phyloP scores from a whole-genome alignment of 257 asterid genomes.

The Forsythia suspensa region DNA sequence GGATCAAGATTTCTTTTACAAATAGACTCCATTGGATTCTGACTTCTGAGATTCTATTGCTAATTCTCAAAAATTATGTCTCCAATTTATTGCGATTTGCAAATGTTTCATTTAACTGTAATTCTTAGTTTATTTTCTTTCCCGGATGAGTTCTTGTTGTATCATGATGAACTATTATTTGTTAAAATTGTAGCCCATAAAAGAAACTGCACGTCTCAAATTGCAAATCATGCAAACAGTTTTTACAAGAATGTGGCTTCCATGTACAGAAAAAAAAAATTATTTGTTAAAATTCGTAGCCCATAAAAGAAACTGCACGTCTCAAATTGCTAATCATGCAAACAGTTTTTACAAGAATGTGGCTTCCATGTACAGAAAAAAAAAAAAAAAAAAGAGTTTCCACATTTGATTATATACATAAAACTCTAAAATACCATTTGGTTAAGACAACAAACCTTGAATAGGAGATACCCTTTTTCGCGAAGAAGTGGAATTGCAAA shows the following conservation, averaged over 20 bases:
- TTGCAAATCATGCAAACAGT: background rate
- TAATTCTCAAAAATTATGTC: background rate
- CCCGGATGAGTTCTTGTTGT: background rate
- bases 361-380: background rate
- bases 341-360: background rate
- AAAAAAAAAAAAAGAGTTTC: too few relatives aligned
- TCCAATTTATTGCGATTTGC: background rate
- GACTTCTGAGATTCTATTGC: background rate
- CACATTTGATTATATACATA: background rate
- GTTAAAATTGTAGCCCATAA: background rate
- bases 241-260: background rate
- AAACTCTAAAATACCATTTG: background rate
- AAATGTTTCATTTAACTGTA: too few relatives aligned
- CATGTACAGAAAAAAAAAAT: too few relatives aligned
- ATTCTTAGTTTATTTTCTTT: background rate
- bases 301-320: background rate
- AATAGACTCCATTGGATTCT: too few relatives aligned
- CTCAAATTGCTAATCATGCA: background rate
- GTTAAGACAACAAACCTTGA: background rate
- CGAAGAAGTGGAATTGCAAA: background rate
- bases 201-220: background rate
- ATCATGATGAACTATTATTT: too few relatives aligned
- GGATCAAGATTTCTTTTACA: too few relatives aligned
- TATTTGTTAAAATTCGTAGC: background rate
- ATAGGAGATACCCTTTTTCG: background rate